phyloP scores from a whole-genome alignment of 2,329 filamentous ascomycete species.

The Epichloe gansuensis region DNA sequence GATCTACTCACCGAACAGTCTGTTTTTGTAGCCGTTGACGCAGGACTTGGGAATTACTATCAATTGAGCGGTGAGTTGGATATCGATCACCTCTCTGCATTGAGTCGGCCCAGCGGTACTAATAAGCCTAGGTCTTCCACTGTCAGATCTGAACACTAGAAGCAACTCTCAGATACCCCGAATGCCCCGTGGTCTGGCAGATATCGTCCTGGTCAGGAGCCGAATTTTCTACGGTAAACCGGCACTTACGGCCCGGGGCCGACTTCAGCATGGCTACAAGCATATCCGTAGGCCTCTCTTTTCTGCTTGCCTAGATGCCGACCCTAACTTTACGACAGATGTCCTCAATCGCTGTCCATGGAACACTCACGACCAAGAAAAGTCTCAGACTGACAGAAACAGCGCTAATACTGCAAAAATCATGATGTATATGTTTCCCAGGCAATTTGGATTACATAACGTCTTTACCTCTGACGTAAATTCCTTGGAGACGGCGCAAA shows the following conservation, averaged over 20 bases:
- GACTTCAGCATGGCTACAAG: conserved; percentile 60
- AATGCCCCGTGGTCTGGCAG: conserved; percentile 30
- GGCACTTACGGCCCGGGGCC: conserved; percentile 52
- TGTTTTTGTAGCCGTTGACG: conserved; percentile 53
- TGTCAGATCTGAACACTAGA: conserved; percentile 31
- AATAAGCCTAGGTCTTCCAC: conserved; percentile 29
- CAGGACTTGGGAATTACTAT: conserved; percentile 51
- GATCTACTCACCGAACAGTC: conserved; percentile 65
- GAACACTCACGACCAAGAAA: not conserved
- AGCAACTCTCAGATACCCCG: not conserved
- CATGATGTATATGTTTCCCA: conserved; percentile 88
- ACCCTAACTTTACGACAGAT: conserved; percentile 38
- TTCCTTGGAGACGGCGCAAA: conserved; percentile 51
- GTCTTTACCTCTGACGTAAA: conserved; percentile 68
- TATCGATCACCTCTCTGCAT: conserved; percentile 1
- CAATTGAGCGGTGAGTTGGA: conserved; percentile 61
- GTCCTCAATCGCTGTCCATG: conserved; percentile 58
- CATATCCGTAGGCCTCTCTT: conserved; percentile 57
- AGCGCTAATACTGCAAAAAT: conserved; percentile 50
- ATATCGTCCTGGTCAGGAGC: conserved; percentile 65
- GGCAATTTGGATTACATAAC: conserved; percentile 82
- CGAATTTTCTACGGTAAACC: conserved; percentile 79
- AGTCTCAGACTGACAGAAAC: conserved; percentile 1
- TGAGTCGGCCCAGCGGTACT: not conserved
- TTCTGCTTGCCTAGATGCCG: too few relatives aligned